Evolutionary conservation across 768 basidiomycete genomes (phyloP), one percentile per base, ranked within the genome.

Genomic region (Scleroderma citrinum): DNA sequence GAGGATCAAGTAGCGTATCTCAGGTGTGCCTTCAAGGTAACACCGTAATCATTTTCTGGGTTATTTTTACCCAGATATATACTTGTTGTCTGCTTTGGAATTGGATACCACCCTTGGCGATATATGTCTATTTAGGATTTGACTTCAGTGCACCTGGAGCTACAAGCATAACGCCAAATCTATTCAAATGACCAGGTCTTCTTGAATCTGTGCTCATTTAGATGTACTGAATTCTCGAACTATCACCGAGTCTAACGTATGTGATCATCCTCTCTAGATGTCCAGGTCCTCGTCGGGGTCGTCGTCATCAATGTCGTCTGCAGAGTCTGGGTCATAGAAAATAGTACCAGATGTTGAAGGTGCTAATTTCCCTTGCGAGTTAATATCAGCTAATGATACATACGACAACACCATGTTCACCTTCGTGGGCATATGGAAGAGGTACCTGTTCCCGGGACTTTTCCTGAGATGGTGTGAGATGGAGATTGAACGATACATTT

Each of bases 231-330:
- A 29, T 29, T 29, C 26, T 29, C 8, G 26, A 29, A 29, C 8
- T 8, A 8, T 29, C 4, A 29, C 26, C 26, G 8, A 8, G 26
- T 35, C 34, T n/a, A 35, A 35, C 34, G 4, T 35, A 35, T n/a
- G n/a, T 14, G 34, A 35, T 12, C n/a, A 42, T 2, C 24, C 0
- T 26, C 14, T 2, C 16, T 42, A 42, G n/a, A 93, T 87, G 59
- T 95, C 89, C 51, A 95, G 70, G 67, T 95, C 92, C 62, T 95
- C 93, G 57, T 96, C 93, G 19, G 93, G 93, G 71, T 96, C 93
- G 48, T 95, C 93, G 47, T 94, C 93, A 61, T 96, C 93, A 44
- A 94, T 79, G 56, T 96, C 93, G 60, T 96, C 93, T 23, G 87
- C 92, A 23, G 89, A 91, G 62, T 94, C 93, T 8, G 93, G 92